phyloP scores from a whole-genome alignment of 2,329 filamentous ascomycete species.

The Aspergillus sp. region DNA sequence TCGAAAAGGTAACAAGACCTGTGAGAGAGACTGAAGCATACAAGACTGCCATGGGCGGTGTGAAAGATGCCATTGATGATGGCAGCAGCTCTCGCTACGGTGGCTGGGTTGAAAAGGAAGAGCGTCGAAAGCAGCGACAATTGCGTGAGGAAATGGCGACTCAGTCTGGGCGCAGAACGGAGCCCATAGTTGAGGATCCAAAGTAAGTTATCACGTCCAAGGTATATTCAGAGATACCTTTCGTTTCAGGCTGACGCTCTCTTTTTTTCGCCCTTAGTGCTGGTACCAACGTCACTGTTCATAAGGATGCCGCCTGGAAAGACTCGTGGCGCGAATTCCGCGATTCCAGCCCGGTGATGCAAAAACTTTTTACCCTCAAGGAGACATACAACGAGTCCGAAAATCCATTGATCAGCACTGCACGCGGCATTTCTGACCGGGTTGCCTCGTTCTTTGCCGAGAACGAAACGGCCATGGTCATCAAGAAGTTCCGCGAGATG shows the following conservation, averaged over 20 bases:
- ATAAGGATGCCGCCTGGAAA: slow-evolving; percentile 97
- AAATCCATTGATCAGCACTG: slow-evolving; percentile 87
- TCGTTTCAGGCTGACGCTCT: slow-evolving; percentile 8
- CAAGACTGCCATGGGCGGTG: slow-evolving; percentile 57
- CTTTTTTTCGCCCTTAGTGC: slow-evolving; percentile 51
- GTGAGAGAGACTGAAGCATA: slow-evolving; percentile 91
- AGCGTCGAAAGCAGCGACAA: slow-evolving; percentile 72
- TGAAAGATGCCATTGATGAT: slow-evolving; percentile 94
- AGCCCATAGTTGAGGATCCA: slow-evolving; percentile 72
- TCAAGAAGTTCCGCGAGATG: slow-evolving; percentile 96
- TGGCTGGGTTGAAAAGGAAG: slow-evolving; percentile 94
- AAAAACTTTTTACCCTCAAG: slow-evolving; percentile 79
- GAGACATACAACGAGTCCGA: slow-evolving; percentile 90
- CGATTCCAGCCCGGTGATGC: slow-evolving; percentile 79
- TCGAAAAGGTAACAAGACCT: slow-evolving; percentile 92
- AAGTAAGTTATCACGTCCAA: slow-evolving; percentile 54
- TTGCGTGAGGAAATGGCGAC: slow-evolving; percentile 57
- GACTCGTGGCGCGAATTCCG: slow-evolving; percentile 97
- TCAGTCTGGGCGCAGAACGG: slow-evolving; percentile 43
- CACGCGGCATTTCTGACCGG: slow-evolving; percentile 85
- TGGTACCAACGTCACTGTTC: slow-evolving; percentile 85
- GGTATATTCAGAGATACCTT: background rate
- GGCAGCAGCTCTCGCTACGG: slow-evolving; percentile 93
- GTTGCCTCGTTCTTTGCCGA: slow-evolving; percentile 96
- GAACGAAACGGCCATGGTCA: slow-evolving; percentile 94